Base-by-base conservation (phyloP, 192 early-diverging fungal genomes). In the Hyaloraphidium curvatum region DNA sequence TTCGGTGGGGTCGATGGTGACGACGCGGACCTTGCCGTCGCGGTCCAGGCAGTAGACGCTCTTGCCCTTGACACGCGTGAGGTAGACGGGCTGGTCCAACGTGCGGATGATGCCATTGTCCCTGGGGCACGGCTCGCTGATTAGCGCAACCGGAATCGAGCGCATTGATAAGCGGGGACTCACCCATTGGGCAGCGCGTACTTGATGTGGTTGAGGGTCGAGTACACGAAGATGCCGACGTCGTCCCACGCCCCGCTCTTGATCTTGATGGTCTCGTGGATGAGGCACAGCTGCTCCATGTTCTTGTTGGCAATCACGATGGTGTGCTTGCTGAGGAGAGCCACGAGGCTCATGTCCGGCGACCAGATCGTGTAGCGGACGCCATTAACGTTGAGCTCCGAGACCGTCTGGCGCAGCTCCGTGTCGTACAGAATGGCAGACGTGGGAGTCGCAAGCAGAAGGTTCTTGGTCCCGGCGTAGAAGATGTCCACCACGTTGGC, bases 201-300 rank as follows among this genome's bases (percentile, higher is more conserved):
- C 69, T 98, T 98, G 69, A 98, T 79, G 63, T 98, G 95, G 68
- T 98, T 98, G 40, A 95, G 77, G 7, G 91, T 96, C 31, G 89
- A 87, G 69, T 96, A 98, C 22, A 96, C 62, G 56, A 98, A 83
- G 14, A 96, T 79, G 23, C 88, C 85, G 26, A 75, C 72, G 25
- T 86, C 86, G 57, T 96, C 91, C 91, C 91, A 96, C 39, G 84
- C 83, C 13, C 87, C 94, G 58, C 89, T 89, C 73, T 98, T 98
- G 65, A 96, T 90, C 61, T 91, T 82, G 55, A 98, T 96, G 21
- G 90, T 96, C 65, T 98, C 95, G 65, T 92, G 87, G 55, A 95
- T 84, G 51, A 89, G 63, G 58, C 83, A 81, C 9, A 80, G 72
- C 67, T 96, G 91, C 59, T 91, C 86, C 7, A 96, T 68, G 21